Evolutionary conservation across 2,329 filamentous ascomycete genomes (phyloP).

Genomic region (Pseudogymnoascus verrucosus): DNA sequence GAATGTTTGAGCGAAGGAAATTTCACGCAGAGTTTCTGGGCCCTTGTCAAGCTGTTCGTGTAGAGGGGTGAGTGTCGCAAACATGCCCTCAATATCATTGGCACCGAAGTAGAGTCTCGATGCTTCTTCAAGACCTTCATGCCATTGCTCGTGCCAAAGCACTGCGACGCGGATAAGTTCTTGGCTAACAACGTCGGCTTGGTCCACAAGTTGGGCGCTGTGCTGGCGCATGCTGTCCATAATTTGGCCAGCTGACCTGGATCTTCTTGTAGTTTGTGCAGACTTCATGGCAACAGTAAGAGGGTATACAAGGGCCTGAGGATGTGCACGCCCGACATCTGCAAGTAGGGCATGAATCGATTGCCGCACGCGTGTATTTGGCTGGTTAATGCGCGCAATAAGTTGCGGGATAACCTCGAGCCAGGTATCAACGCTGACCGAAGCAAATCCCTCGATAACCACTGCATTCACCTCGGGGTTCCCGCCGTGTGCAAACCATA

Average conservation of each 20-base stretch:
- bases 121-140: constrained; percentile 94
- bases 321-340: constrained; percentile 88
- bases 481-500: constrained; percentile 95
- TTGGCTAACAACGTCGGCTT: constrained; percentile 90
- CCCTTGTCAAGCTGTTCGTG: constrained; percentile 87
- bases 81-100: constrained; percentile 97
- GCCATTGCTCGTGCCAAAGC: constrained; percentile 98
- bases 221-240: constrained; percentile 99
- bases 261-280: constrained; percentile 68
- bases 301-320: constrained; percentile 93
- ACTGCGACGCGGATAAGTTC: constrained; percentile 96
- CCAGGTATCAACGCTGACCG: constrained; percentile 96
- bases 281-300: constrained; percentile 98
- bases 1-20: constrained; percentile 96
- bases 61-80: constrained; percentile 77
- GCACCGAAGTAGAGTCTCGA: constrained; percentile 95
- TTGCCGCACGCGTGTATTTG: constrained; percentile 77
- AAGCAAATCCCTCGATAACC: constrained; percentile 82
- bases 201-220: constrained; percentile 83
- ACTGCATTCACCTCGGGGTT: constrained; percentile 79
- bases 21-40: constrained; percentile 86
- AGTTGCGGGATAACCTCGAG: constrained; percentile 96
- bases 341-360: constrained; percentile 87
- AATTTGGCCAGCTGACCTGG: constrained; percentile 80
- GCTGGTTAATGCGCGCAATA: constrained; percentile 95